Evolutionary conservation across 129 eudicot genomes (phyloP).

Genomic region (Flaveria linearis): DNA sequence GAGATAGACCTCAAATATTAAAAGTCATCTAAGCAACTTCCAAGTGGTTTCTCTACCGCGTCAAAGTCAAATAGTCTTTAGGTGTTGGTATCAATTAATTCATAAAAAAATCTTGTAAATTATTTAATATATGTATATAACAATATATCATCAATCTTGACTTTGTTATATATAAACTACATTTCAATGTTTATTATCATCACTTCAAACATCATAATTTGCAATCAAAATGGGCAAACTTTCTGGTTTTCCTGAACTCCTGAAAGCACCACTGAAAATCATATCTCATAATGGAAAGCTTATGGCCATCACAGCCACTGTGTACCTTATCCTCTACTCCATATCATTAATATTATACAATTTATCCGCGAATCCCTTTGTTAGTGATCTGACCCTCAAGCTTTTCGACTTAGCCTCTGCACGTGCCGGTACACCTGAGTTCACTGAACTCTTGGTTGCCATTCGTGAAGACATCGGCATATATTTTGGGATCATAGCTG

Average conservation of each 20-base stretch:
- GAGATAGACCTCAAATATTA: background rate
- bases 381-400: constrained; percentile 9
- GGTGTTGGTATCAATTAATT: too few species aligned
- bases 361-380: constrained; percentile 12
- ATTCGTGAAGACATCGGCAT: constrained; percentile 30
- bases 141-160: too few species aligned
- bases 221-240: constrained; percentile 22
- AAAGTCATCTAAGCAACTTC: background rate
- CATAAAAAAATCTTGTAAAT: background rate
- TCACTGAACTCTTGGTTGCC: constrained; percentile 16
- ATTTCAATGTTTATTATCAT: background rate
- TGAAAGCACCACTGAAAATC: constrained; percentile 43
- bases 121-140: background rate
- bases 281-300: constrained; percentile 45
- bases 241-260: constrained; percentile 33
- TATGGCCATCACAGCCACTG: constrained; percentile 31
- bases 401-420: background rate
- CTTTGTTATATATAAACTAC: background rate
- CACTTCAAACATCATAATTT: background rate
- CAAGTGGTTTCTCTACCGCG: background rate
- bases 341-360: constrained; percentile 20
- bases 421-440: constrained; percentile 31
- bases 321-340: constrained; percentile 33
- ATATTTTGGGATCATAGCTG: constrained; percentile 27
- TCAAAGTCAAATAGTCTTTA: background rate